Evolutionary conservation across 257 asterid species (phyloP).

Genomic region (Solanum boliviense): DNA sequence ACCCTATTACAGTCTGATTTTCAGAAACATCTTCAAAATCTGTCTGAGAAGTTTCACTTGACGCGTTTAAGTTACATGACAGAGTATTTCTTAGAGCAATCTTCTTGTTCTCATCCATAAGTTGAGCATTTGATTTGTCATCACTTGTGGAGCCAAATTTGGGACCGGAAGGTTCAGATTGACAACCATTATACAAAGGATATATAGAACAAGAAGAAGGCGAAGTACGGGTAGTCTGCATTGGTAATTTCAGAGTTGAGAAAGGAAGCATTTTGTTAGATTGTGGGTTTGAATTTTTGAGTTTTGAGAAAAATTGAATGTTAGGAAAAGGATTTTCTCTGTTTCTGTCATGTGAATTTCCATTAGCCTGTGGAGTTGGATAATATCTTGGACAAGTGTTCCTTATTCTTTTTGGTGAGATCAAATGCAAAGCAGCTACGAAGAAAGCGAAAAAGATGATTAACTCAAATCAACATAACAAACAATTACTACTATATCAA

Average conservation of each 20-base stretch:
- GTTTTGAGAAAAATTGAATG: conserved; percentile 21
- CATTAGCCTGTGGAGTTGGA: conserved; percentile 20
- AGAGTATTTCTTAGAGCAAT: conserved; percentile 4
- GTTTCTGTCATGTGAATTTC: conserved; percentile 16
- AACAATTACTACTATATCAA: background rate
- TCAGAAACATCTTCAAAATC: conserved; percentile 6
- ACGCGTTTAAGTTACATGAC: conserved; percentile 7
- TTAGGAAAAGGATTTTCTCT: conserved; percentile 19
- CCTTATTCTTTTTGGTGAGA: conserved; percentile 70
- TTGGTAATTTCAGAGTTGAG: conserved; percentile 11
- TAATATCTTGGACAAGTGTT: conserved; percentile 48
- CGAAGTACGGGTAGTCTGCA: conserved; percentile 4
- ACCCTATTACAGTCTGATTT: conserved; percentile 25
- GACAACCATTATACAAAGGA: conserved; percentile 45
- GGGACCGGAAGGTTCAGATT: conserved; percentile 12
- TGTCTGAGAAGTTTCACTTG: conserved; percentile 5
- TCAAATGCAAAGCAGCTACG: conserved; percentile 88
- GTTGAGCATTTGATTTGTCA: conserved; percentile 13
- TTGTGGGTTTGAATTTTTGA: background rate
- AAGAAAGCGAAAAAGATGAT: background rate
- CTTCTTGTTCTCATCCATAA: conserved; percentile 10
- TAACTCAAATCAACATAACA: background rate
- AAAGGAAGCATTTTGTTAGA: conserved; percentile 3
- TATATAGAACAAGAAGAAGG: conserved; percentile 43
- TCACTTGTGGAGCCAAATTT: conserved; percentile 6